A percentile compares a stretch with the other conserved stretches of the same genome.
Conservation (phyloP, 805 yeast species). For the Nakazawaea siamensis region DNA sequence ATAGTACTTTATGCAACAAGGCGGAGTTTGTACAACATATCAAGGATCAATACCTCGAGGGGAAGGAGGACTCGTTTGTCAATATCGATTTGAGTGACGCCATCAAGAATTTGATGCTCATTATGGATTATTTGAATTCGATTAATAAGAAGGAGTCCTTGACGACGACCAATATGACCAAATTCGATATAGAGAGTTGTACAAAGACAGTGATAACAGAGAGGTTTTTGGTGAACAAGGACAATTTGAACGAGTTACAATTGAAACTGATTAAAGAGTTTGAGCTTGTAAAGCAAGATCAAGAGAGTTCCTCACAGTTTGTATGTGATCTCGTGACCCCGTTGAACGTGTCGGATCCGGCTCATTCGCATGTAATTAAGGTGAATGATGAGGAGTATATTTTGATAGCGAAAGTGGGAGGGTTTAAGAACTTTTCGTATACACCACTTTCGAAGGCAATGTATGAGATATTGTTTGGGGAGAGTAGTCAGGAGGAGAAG, state of each 20-base stretch:
- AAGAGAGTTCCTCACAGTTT: conserved; percentile 5
- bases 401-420: conserved; percentile 8
- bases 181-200: conserved; percentile 27
- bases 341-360: not conserved
- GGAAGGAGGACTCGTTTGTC: conserved; percentile 47
- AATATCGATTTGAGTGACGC: conserved; percentile 51
- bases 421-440: conserved; percentile 6
- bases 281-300: conserved; percentile 25
- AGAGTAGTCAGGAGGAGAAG: not conserved
- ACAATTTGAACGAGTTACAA: conserved; percentile 47
- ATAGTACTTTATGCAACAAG: conserved; percentile 26
- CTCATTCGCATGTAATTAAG: not conserved
- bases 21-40: conserved; percentile 25
- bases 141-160: not conserved
- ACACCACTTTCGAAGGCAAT: not conserved
- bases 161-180: not conserved
- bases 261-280: conserved; percentile 37
- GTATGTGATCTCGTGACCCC: too few species aligned
- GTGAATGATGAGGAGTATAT: not conserved
- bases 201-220: conserved; percentile 28
- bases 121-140: conserved; percentile 37
- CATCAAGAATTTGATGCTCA: conserved; percentile 50
- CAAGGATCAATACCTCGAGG: conserved; percentile 18
- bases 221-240: conserved; percentile 50
- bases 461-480: not conserved